A percentile compares a stretch with the other conserved stretches of the same genome.
These are phyloP conservation scores for Echites panduratus DNA, from an alignment of 257 asterid genomes.

Conservation along the genomic window DNA sequence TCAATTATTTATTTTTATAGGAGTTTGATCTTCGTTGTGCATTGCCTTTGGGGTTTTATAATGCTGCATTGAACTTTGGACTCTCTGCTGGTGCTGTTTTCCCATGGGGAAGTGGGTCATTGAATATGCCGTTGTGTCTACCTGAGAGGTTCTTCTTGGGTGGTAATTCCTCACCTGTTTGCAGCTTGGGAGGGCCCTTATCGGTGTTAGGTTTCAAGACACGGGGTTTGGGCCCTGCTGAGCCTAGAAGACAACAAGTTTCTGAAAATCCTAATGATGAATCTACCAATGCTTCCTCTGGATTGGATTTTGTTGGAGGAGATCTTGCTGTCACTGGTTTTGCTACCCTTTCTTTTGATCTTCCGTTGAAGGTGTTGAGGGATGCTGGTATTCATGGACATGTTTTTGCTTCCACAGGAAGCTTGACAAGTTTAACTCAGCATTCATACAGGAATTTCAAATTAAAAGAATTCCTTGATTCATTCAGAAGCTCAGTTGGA, in stretches of 20 bases:
- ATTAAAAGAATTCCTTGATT: constrained; percentile 51
- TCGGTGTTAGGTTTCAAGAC: constrained; percentile 88
- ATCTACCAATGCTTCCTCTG: constrained; percentile 40
- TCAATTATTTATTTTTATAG: constrained; percentile 33
- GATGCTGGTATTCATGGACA: constrained; percentile 94
- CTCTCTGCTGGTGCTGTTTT: constrained; percentile 62
- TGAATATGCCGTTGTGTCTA: constrained; percentile 48
- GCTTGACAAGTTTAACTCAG: constrained; percentile 68
- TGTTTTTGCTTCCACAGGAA: constrained; percentile 82
- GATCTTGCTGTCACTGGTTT: constrained; percentile 88
- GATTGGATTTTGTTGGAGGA: constrained; percentile 79
- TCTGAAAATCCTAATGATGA: constrained; percentile 37
- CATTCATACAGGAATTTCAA: constrained; percentile 50
- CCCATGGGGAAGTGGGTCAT: constrained; percentile 83
- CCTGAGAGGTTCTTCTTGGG: constrained; percentile 92
- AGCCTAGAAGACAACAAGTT: constrained; percentile 49
- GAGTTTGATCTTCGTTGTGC: constrained; percentile 87
- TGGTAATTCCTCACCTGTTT: constrained; percentile 78
- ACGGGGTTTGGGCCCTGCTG: constrained; percentile 91
- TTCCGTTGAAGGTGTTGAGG: constrained; percentile 71
- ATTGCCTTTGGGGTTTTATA: constrained; percentile 75
- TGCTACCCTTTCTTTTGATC: constrained; percentile 86
- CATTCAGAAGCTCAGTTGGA: constrained; percentile 77
- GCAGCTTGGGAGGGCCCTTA: constrained; percentile 77
- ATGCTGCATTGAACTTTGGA: constrained; percentile 75